Evolutionary conservation across 208 protist species (phyloP).

Genomic region (Porcisia hertigi): DNA sequence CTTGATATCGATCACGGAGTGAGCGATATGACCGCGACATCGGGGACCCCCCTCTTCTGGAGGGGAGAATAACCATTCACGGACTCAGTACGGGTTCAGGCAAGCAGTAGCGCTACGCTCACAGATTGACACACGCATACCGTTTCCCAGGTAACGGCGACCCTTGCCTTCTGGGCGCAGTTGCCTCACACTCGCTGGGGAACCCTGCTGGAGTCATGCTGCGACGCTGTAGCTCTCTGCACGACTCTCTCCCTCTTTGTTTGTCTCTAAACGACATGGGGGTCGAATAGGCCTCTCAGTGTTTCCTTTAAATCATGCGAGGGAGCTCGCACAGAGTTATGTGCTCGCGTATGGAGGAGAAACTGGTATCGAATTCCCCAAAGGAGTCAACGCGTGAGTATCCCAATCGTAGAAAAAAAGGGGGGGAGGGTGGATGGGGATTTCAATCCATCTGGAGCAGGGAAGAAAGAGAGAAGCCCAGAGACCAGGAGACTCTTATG

Average conservation of each 20-base stretch:
- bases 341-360: not conserved
- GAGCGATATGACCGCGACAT: not conserved
- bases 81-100: not conserved
- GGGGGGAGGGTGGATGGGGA: not conserved
- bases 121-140: too few relatives aligned
- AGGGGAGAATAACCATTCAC: too few relatives aligned
- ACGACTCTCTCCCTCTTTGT: not conserved
- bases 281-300: not conserved
- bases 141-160: not conserved
- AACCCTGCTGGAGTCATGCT: not conserved
- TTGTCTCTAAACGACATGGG: too few relatives aligned
- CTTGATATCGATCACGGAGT: not conserved
- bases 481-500: conserved; percentile 72
- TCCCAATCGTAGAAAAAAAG: not conserved
- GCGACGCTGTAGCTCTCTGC: not conserved
- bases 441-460: conserved; percentile 28
- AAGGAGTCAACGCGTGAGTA: not conserved
- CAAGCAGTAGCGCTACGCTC: not conserved
- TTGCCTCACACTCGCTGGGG: not conserved
- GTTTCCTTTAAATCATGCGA: not conserved
- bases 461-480: conserved; percentile 64
- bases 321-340: not conserved
- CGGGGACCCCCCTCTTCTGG: not conserved
- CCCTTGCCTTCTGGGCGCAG: not conserved
- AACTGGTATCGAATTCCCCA: too few relatives aligned